These are phyloP conservation scores for Chamaecrista fasciculata DNA, from an alignment of 306 rosid species.

Conservation along the genomic window DNA sequence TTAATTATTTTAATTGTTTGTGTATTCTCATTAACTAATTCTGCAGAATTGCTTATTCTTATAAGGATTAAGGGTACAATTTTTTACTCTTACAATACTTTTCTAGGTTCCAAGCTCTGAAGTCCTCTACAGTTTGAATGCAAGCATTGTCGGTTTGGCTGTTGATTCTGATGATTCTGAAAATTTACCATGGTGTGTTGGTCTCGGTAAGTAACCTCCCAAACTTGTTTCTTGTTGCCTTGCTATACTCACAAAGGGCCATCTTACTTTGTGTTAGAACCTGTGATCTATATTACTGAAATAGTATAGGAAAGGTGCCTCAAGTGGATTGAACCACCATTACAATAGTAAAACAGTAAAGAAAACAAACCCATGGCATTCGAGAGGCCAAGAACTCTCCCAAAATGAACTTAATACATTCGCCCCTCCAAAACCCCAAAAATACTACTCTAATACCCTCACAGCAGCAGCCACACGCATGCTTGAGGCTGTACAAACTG, in stretches of 20 bases:
- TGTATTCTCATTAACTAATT: constrained; percentile 3
- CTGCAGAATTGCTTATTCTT: background rate
- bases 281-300: no score
- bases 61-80: background rate
- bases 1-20: background rate
- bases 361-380: no score
- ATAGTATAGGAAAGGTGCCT: no score
- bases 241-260: background rate
- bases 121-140: constrained; percentile 69
- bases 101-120: constrained; percentile 77
- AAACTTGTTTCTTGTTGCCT: constrained; percentile 1
- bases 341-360: no score
- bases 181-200: constrained; percentile 72
- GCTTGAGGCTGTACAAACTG: no score
- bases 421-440: no score
- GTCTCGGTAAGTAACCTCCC: constrained; percentile 72
- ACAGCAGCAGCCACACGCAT: no score
- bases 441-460: no score
- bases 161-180: constrained; percentile 56
- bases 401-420: no score
- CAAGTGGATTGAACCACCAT: no score
- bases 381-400: no score
- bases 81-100: constrained; percentile 15
- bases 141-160: constrained; percentile 83
- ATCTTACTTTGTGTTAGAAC: no score